Evolutionary conservation across 2,329 filamentous ascomycete species (phyloP), one percentile per base, ranked within the genome.

Genomic region (Claviceps fusiformis): DNA sequence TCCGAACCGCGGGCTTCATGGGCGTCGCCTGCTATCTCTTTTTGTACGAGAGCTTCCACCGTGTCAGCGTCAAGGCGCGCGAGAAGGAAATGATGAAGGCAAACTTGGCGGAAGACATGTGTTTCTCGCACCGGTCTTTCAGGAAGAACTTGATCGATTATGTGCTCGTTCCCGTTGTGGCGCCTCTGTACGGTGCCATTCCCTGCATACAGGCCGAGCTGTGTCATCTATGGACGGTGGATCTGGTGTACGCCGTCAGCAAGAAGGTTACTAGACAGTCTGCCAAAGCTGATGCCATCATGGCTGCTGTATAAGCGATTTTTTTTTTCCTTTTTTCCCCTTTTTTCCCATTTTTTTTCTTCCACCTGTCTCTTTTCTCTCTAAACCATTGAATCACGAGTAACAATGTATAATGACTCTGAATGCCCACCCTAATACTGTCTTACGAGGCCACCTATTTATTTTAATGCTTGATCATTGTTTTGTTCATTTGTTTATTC

Each of bases 241-340:
- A 85, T 55, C 66, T 89, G 60, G 81, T 85, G 11, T 89, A 89
- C 68, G 79, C 81, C 0, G 85, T 89, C 62, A 87, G 83, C 71
- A 81, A 83, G 68, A 89, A 88, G 65, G 78, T 81, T 62, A 79
- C 75, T 2, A 70, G 79, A 56, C 73, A 78, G 65, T 69, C 75
- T 59, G 68, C 72, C 37, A 75, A 74, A 56, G 72, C 73, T 19
- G 41, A 51, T 24, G 41, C 48, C 10, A 19, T 44, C 43, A 33
- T 33, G 31, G 31, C 31, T 33, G 7, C n/a, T 44, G 43, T 10
- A n/a, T 44, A 44, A n/a, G n/a, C n/a, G 9, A n/a, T 19, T 44
- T 9, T 4, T 24, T n/a, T 24, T 15, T 43, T 17, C n/a, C 17
- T 43, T 6, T 19, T n/a, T 19, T n/a, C 19, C 3, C 41, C 19